Conservation (phyloP, 1,284 basidiomycete genomes). For the Trichosporon sp. region DNA sequence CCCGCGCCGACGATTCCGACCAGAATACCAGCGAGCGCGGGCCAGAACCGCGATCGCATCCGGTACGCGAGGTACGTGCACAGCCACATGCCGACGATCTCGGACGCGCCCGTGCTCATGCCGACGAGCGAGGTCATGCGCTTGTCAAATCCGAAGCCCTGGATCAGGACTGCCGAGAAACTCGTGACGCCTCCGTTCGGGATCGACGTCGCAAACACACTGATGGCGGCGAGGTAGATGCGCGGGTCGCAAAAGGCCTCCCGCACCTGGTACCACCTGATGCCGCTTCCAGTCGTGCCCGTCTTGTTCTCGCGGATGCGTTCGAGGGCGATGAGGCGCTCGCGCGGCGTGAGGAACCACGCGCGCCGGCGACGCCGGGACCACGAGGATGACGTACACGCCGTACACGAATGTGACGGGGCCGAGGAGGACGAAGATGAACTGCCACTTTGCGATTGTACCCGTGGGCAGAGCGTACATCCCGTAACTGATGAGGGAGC, state of each 20-base stretch:
- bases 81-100: constrained; percentile 13
- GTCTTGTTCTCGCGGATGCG: constrained; percentile 55
- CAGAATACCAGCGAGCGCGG: not conserved
- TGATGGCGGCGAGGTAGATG: not conserved
- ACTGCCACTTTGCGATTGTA: not conserved
- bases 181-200: constrained; percentile 34
- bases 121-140: constrained; percentile 36
- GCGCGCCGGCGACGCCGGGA: constrained; percentile 53
- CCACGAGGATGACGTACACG: constrained; percentile 28
- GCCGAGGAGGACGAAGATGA: constrained; percentile 39
- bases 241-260: constrained; percentile 48
- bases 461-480: constrained; percentile 33
- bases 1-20: constrained; percentile 1
- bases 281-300: constrained; percentile 44
- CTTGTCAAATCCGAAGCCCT: constrained; percentile 37
- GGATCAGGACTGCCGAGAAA: constrained; percentile 26
- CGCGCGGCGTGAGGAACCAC: constrained; percentile 49
- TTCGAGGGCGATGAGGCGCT: constrained; percentile 55
- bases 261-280: constrained; percentile 50
- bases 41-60: not conserved
- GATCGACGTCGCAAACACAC: constrained; percentile 21
- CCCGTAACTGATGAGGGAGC: constrained; percentile 45
- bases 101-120: constrained; percentile 25
- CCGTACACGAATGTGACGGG: constrained; percentile 34
- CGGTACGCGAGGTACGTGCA: not conserved